These are phyloP conservation scores for Phyllostachys edulis DNA, from an alignment of 176 grass and related monocot genomes.

Conservation along the genomic window DNA sequence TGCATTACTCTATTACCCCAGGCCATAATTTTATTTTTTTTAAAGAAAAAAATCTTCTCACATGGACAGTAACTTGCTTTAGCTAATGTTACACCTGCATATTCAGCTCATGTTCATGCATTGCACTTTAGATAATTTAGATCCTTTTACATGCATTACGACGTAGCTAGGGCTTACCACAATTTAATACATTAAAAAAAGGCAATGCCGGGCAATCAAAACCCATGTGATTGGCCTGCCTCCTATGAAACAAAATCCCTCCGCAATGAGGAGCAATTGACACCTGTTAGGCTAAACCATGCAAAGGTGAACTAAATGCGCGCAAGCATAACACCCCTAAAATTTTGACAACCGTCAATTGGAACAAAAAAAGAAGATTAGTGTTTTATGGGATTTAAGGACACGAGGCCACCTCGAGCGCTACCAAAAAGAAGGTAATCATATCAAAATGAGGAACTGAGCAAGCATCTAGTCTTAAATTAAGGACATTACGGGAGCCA, in stretches of 20 bases:
- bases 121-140: not conserved
- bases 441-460: not conserved
- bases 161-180: constrained; percentile 19
- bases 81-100: not conserved
- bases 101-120: constrained; percentile 5
- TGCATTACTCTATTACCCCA: not conserved
- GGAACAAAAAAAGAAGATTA: not conserved
- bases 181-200: constrained; percentile 37
- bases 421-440: not conserved
- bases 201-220: constrained; percentile 29
- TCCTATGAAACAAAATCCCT: not conserved
- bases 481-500: not conserved
- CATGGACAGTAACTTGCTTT: not conserved
- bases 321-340: not conserved
- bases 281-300: constrained; percentile 42
- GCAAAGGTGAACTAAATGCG: constrained; percentile 27
- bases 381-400: constrained; percentile 28
- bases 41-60: not conserved
- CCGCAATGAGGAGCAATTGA: constrained; percentile 31
- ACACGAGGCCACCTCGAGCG: constrained; percentile 42
- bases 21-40: not conserved
- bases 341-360: constrained; percentile 30
- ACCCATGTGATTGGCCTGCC: constrained; percentile 36
- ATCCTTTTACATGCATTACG: constrained; percentile 12
- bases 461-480: constrained; percentile 22